These are phyloP conservation scores for Austroboletus niveus DNA, from an alignment of 1,284 basidiomycete species.

Conservation along the genomic window DNA sequence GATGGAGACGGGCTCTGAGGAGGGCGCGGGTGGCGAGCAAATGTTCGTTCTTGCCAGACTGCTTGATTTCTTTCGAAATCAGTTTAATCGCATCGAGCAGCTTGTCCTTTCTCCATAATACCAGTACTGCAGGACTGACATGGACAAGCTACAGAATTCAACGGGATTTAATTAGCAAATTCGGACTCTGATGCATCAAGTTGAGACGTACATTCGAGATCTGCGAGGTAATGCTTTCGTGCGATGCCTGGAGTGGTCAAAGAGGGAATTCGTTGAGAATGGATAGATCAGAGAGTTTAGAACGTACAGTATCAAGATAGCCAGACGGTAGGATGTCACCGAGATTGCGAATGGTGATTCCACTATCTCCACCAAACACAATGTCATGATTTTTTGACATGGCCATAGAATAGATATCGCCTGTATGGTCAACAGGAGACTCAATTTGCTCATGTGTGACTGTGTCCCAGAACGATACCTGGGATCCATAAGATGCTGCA, in stretches of 20 bases:
- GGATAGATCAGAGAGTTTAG: too few relatives aligned
- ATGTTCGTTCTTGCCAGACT: neutral
- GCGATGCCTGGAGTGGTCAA: too few relatives aligned
- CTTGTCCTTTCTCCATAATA: neutral
- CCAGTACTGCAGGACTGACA: neutral
- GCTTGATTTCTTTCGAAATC: neutral
- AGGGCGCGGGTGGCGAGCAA: neutral
- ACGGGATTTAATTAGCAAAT: neutral
- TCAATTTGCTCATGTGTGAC: neutral
- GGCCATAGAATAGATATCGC: neutral
- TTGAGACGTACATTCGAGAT: too few relatives aligned
- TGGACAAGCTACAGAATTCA: neutral
- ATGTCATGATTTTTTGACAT: neutral
- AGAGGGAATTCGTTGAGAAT: too few relatives aligned
- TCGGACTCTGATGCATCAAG: too few relatives aligned
- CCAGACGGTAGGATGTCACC: neutral
- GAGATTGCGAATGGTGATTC: neutral
- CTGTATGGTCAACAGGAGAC: neutral
- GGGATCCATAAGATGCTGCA: neutral
- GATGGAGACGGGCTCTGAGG: neutral
- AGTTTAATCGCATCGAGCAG: neutral
- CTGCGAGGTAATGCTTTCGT: too few relatives aligned
- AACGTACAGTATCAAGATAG: neutral
- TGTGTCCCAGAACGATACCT: neutral
- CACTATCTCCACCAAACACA: neutral